These are phyloP conservation scores for Cladobotryum protrusum DNA, from an alignment of 2,329 filamentous ascomycete species.

Conservation along the genomic window DNA sequence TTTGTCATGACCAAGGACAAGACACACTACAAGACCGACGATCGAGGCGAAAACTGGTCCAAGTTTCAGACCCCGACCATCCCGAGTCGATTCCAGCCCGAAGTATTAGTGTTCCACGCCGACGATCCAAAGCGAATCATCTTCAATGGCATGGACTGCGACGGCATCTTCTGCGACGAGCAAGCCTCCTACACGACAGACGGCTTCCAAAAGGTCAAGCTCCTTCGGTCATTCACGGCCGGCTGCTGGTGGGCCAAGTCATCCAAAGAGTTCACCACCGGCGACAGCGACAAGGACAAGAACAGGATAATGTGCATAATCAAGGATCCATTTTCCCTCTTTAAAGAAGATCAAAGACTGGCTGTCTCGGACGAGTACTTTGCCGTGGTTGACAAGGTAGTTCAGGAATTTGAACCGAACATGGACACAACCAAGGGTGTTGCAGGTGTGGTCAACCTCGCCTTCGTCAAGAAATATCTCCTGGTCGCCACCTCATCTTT, in stretches of 20 bases:
- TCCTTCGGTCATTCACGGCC: conserved; percentile 60
- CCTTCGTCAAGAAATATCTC: conserved; percentile 78
- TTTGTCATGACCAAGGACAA: conserved; percentile 66
- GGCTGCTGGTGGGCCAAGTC: conserved; percentile 87
- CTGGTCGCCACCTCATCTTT: conserved; percentile 75
- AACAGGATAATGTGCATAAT: conserved; percentile 76
- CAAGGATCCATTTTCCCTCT: conserved; percentile 62
- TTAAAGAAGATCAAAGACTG: conserved; percentile 69
- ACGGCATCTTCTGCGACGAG: conserved; percentile 57
- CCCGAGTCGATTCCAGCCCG: conserved; percentile 47
- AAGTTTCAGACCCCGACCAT: conserved; percentile 59
- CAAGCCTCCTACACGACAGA: conserved; percentile 71
- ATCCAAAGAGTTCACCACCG: conserved; percentile 65
- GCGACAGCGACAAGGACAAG: conserved; percentile 57
- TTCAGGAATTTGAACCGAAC: conserved; percentile 66
- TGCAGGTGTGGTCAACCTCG: conserved; percentile 73
- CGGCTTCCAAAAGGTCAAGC: conserved; percentile 67
- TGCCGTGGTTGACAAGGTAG: conserved; percentile 38
- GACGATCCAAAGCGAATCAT: conserved; percentile 78
- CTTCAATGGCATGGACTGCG: conserved; percentile 69
- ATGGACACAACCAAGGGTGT: conserved; percentile 69
- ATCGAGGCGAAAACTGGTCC: conserved; percentile 77
- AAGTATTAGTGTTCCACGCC: conserved; percentile 71
- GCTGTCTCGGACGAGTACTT: conserved; percentile 83
- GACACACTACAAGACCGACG: conserved; percentile 75